Base-by-base conservation (phyloP, 495 filamentous ascomycete genomes). In the Chlorociboria aeruginascens region DNA sequence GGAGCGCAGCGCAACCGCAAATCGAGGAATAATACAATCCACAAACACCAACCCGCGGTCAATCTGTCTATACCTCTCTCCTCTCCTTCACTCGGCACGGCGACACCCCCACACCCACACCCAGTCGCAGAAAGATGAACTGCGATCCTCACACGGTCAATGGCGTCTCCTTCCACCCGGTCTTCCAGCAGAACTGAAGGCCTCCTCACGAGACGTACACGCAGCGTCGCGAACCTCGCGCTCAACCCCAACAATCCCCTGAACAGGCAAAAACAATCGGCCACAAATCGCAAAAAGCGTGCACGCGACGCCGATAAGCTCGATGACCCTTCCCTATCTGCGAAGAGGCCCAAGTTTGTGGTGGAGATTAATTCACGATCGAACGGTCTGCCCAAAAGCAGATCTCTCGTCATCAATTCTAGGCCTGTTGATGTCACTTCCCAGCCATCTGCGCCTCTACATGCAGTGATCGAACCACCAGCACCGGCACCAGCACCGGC, bases 171-270 rank as follows among this genome's bases (percentile, higher is more conserved):
- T 36, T 60, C 62, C 56, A 59, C 64, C 40, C 62, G 63, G 44
- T 64, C 55, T 49, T 58, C 62, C 49, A 56, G 64, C 58, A 61
- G 57, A 58, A 43, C 53, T 61, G 64, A 66, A 57, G 58, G 59
- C 48, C 57, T 63, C 39, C 57, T 28, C 33, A 57, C 52, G 10
- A 51, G 42, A 52, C 40, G 51, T 57, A 48, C 33, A 54, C 48
- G 25, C 52, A 48, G 46, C 39, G 46, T 54, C 60, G 55, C 62
- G 53, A 45, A 49, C 45, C 51, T 30, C 30, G 32, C 32, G 46
- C 50, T 35, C 54, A 56, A 39, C 52, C 46, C 35, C 54, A 57
- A 42, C 52, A 51, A 40, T 40, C 40, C 38, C 51, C 58, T 43
- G 41, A 56, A 61, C 61, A 54, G 63, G 51, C 63, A 64, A 48